Evolutionary conservation across 208 protist species (phyloP), one percentile per base, ranked within the genome.

Genomic region (Leishmania tropica): DNA sequence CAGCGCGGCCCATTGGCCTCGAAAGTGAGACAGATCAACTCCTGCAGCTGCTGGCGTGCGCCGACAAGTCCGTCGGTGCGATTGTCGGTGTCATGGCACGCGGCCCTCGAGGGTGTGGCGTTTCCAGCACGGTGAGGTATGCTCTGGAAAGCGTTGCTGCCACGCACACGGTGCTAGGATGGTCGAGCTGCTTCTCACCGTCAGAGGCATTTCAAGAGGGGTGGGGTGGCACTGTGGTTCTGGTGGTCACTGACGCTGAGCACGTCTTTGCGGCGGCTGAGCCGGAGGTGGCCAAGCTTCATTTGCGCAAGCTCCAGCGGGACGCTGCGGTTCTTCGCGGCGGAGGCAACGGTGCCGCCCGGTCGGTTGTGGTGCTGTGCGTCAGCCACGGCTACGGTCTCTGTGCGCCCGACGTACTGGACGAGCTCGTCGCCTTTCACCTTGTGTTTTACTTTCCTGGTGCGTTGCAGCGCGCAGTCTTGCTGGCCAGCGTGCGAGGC

Each of bases 81-180:
- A 79, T 85, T 70, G 60, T 73, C 8, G 91, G 87, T 65, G 88
- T 96, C 8, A 74, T 89, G 62, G 79, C 93, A 31, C 83, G 85
- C 53, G 91, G 90, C 42, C 89, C 91, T 5, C 71, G 65, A 11
- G 90, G 86, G 21, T 96, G 91, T 79, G 93, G 90, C 53, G 89
- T 94, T 10, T 78, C 81, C 45, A 77, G 75, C 28, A 31, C 88
- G 24, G 79, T 94, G 56, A 19, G 80, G 7, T 77, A 90, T 8
- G 91, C 86, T 37, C 54, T 89, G 48, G 40, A 48, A 17, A 79
- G 53, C 48, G 21, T 76, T 37, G 71, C 74, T 5, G 60, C 70
- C 48, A 45, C 80, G 54, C 51, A 81, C 53, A 48, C 68, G 28
- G 70, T 94, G 35, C 68, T 90, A 15, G 58, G 58, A 24, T 96